Evolutionary conservation across 2,329 filamentous ascomycete genomes (phyloP).

Genomic region (Apiospora saccharicola): DNA sequence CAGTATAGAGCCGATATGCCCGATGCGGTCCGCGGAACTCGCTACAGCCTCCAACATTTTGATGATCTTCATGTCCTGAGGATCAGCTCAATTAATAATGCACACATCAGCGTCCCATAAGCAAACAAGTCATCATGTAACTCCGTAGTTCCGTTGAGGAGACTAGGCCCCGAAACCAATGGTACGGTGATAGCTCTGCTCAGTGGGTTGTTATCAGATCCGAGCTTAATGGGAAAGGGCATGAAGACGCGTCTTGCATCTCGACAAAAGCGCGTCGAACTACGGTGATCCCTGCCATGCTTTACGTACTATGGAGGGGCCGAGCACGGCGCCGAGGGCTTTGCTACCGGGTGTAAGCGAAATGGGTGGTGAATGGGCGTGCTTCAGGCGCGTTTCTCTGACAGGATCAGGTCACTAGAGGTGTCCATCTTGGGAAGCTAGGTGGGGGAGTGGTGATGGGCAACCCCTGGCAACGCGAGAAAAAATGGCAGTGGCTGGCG

Average conservation of each 20-base stretch:
- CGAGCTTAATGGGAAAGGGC: constrained; percentile 5
- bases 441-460: not conserved
- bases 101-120: constrained; percentile 7
- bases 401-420: constrained; percentile 12
- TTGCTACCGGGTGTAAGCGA: not conserved
- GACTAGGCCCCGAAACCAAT: constrained; percentile 6
- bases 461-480: constrained; percentile 13
- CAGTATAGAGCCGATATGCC: constrained; percentile 5
- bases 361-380: constrained; percentile 4
- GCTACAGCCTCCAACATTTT: not conserved
- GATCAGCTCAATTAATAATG: constrained; percentile 10
- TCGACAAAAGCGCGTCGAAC: constrained; percentile 13
- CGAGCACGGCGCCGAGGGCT: not conserved
- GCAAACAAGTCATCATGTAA: not conserved
- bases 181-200: constrained; percentile 14
- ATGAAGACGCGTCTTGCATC: constrained; percentile 11
- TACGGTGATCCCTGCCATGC: not conserved
- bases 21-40: not conserved
- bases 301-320: constrained; percentile 14
- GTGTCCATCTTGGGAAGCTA: not conserved
- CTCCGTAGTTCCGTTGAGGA: not conserved
- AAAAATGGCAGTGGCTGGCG: constrained; percentile 21
- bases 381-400: constrained; percentile 20
- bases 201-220: constrained; percentile 18
- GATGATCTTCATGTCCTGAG: not conserved